phyloP scores from a whole-genome alignment of 441 rosid species.

The Pelargonium australe region DNA sequence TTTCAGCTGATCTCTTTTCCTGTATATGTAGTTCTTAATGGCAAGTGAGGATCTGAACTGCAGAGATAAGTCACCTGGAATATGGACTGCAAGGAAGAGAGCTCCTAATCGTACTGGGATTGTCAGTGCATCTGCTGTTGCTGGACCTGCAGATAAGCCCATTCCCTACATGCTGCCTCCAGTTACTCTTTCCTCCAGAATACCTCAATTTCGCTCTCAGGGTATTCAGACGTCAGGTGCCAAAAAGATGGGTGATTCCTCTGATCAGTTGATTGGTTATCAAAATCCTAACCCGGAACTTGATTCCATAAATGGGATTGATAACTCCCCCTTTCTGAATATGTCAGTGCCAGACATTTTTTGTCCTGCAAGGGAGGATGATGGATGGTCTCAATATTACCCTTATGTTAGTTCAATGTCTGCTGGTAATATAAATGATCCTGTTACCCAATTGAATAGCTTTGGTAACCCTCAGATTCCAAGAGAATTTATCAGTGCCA shows the following conservation, averaged over 20 bases:
- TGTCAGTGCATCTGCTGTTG: background rate
- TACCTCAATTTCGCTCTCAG: background rate
- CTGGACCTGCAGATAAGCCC: too few species aligned
- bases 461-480: background rate
- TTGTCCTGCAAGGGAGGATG: background rate
- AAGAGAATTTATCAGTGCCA: background rate
- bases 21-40: background rate
- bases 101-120: background rate
- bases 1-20: background rate
- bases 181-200: too few species aligned
- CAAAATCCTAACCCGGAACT: background rate
- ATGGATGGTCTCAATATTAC: too few species aligned
- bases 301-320: background rate
- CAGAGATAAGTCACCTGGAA: background rate
- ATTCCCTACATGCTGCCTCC: too few species aligned
- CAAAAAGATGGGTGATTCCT: background rate
- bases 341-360: background rate
- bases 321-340: background rate
- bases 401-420: too few species aligned
- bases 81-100: background rate
- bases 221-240: background rate
- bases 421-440: background rate
- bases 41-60: background rate
- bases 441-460: background rate
- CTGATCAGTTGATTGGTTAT: background rate